Conservation (phyloP, 1,284 basidiomycete species). For the Puccinia hordei region DNA sequence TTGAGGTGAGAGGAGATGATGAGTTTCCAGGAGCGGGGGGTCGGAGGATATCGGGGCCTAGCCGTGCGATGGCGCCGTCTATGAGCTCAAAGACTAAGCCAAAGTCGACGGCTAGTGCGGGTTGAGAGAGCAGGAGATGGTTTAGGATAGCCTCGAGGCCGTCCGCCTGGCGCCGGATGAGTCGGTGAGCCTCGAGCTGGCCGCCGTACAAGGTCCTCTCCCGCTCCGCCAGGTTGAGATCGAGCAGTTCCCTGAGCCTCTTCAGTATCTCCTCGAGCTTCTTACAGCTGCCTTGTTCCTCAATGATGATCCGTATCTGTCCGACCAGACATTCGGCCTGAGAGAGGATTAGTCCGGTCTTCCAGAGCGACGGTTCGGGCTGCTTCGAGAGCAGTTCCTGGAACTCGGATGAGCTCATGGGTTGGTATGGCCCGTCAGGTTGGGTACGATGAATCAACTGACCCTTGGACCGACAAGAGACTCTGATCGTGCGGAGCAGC, state of each 20-base stretch:
- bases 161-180: conserved; percentile 6
- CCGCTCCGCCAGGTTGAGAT: too few species aligned
- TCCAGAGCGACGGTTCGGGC: background rate
- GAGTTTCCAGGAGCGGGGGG: conserved; percentile 3
- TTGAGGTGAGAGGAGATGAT: conserved; percentile 16
- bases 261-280: background rate
- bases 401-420: background rate
- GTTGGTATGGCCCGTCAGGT: background rate
- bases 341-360: conserved; percentile 1
- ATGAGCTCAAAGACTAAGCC: conserved; percentile 9
- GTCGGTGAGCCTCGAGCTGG: background rate
- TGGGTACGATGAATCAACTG: conserved; percentile 10
- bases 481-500: conserved; percentile 1
- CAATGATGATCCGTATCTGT: background rate
- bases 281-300: background rate
- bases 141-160: conserved; percentile 4
- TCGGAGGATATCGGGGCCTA: conserved; percentile 7
- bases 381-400: background rate
- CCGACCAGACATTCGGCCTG: conserved; percentile 9
- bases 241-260: too few species aligned
- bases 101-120: background rate
- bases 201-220: too few species aligned
- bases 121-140: background rate
- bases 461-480: conserved; percentile 4
- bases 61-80: background rate